Evolutionary conservation across 805 yeast species (phyloP), one percentile per base, ranked within the genome.

Genomic region (Yarrowia yakushimensis): DNA sequence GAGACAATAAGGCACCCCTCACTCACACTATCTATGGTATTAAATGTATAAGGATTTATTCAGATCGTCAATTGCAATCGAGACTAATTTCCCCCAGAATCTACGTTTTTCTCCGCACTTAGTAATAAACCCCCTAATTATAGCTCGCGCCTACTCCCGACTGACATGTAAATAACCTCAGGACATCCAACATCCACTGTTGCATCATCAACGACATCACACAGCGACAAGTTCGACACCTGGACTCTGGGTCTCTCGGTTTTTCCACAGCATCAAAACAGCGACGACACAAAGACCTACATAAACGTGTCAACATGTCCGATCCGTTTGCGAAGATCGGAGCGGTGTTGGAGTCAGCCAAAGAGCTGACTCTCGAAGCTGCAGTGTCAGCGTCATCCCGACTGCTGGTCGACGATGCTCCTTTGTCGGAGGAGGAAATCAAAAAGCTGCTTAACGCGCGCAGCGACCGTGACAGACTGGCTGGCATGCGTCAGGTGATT

Each of bases 291-390:
- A 12, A 22, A 45, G 57, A 46, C 13, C 15, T 30, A 48, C 55
- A 31, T 27, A 31, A 22, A 28, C 28, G 34, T 41, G 60, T 48
- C 48, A 39, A 34, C 25, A 82, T 82, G 86, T 79, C 81, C 3
- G 85, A 81, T 63, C 82, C 90, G 3, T 75, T 87, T 42, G 77
- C 85, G 11, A 81, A 82, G 64, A 76, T 89, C 68, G 80, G 91
- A 22, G 83, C 88, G 15, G 84, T 89, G 74, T 77, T 90, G 62
- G 96, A 88, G 74, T 83, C 90, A 25, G 96, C 96, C 1, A 81
- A 84, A 66, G 91, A 85, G 66, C 73, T 89, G 67, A 87, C 96
- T 3, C 78, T 88, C 55, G 94, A 88, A 67, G 96, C 96, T 0
- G 94, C 96, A 1, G 87, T 85, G 0, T 83, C 88, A 11, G 94